Evolutionary conservation across 2,329 filamentous ascomycete genomes (phyloP), one percentile per base, ranked within the genome.

Genomic region (Arthrobotrys entomopaga): DNA sequence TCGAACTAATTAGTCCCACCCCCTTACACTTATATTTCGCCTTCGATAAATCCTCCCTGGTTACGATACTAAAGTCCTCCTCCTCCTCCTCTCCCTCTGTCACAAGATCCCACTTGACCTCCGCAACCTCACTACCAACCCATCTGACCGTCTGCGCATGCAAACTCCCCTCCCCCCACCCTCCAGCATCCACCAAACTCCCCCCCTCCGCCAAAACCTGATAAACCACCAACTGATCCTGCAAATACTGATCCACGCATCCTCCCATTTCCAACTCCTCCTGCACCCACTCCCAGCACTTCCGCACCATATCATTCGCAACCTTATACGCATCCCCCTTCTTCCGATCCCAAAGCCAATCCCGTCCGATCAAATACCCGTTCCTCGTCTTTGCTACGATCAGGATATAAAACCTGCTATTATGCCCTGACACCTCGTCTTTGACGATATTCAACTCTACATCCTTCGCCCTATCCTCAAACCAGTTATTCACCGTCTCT

Each of bases 101-200:
- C 7, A 73, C 69, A 13, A 56, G 22, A 42, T 29, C 19, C 71
- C 71, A 77, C n/a, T 46, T 61, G 15, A 75, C 63, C 29, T 72
- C 77, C 11, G 74, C 63, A 53, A 89, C 75, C 78, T 86, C 81
- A 29, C 84, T 82, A 0, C 82, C 82, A 20, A 89, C 85, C 87
- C 87, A 89, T 74, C 87, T 82, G 13, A 86, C 87, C n/a, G 87
- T 89, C 48, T 83, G 83, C 0, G 87, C 83, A 76, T 89, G 87
- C 75, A 82, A 81, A 56, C 71, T 78, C 15, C 71, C 76, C 43
- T 77, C 75, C 4, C 48, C 60, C 43, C 79, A 65, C 81, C 79
- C 22, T 77, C 78, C 22, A 81, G 57, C 48, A 40, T 75, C 49
- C 15, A 76, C 71, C 67, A 87, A 84, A 10, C 86, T 86, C 58